Conservation (phyloP, 257 asterid species). For the Plantago major region DNA sequence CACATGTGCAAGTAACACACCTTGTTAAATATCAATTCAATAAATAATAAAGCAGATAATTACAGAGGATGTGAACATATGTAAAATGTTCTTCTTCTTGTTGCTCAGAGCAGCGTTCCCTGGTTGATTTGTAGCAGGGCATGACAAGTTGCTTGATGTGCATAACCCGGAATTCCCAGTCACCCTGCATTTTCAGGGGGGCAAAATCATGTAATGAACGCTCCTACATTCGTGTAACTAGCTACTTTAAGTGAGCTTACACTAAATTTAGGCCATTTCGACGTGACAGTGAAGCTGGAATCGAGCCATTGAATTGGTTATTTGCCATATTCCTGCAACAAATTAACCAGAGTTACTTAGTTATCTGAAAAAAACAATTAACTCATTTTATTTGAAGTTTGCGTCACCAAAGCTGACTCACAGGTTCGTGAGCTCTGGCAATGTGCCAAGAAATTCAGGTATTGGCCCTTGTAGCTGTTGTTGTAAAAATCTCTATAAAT, state of each 20-base stretch:
- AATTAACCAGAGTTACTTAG: constrained; percentile 10
- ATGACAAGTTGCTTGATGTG: constrained; percentile 34
- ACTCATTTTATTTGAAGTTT: not conserved
- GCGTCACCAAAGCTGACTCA: constrained; percentile 23
- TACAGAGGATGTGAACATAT: constrained; percentile 22
- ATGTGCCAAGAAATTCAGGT: constrained; percentile 49
- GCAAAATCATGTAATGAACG: too few species aligned
- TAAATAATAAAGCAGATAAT: not conserved
- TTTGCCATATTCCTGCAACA: constrained; percentile 47
- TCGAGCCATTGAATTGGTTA: constrained; percentile 44
- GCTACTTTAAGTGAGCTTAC: constrained; percentile 29
- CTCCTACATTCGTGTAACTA: not conserved
- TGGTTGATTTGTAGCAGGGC: not conserved
- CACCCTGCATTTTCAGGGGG: constrained; percentile 33
- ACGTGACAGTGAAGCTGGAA: constrained; percentile 46
- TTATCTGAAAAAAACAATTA: constrained; percentile 33
- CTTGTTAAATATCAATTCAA: too few species aligned
- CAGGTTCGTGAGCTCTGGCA: constrained; percentile 43
- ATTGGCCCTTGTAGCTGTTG: constrained; percentile 46
- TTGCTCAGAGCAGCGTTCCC: not conserved
- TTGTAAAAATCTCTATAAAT: constrained; percentile 42
- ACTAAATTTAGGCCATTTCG: constrained; percentile 34
- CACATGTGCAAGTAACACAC: too few species aligned
- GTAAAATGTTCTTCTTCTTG: constrained; percentile 24
- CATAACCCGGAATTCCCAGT: constrained; percentile 50